Evolutionary conservation across 23 red algal species (phyloP), one percentile per base, ranked within the genome.

Genomic region (Gracilaria gracilis): DNA sequence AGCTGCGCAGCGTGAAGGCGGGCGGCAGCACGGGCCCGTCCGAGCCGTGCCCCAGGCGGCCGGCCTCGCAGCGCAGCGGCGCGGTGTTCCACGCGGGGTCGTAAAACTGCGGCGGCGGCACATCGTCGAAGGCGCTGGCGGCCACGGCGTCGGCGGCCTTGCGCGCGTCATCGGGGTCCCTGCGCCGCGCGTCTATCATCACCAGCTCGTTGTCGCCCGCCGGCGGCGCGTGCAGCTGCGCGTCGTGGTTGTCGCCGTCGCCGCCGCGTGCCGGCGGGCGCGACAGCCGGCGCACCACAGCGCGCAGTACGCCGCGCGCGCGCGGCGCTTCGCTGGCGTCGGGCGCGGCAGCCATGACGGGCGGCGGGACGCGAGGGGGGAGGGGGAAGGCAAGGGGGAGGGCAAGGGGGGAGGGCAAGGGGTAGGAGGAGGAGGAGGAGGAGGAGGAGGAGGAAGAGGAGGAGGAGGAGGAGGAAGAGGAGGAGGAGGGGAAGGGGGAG

Each of bases 21-120:
- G 42, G 33, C 2, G 81, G 81, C 37, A 85, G 36, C 29, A 85
- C 40, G 13, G 81, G 40, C 8, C 59, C 65, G 81, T 55, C n/a
- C 8, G 59, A 66, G 58, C 81, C 81, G 81, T 33, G n/a, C 12
- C 51, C 57, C n/a, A 85, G 61, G 0, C 59, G 59, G 17, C 81
- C 81, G 13, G 81, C 81, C 65, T 85, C 81, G 61, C 51, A 34
- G 59, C 81, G 51, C 6, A 69, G 57, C 6, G 59, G 81, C 23
- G 61, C 44, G 34, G 34, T 50, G 81, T 65, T 66, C 55, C 57
- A 85, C 59, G 58, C 55, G 35, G 81, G 81, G 49, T 85, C 65
- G 81, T 85, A 85, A 15, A 49, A 21, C 65, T 64, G 33, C 16
- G 81, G 81, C 31, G 81, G 58, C 24, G 81, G 81, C 19, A 85